These are phyloP conservation scores for Paratinospora sagittata DNA, from an alignment of 164 flowering plant species.

Conservation along the genomic window DNA sequence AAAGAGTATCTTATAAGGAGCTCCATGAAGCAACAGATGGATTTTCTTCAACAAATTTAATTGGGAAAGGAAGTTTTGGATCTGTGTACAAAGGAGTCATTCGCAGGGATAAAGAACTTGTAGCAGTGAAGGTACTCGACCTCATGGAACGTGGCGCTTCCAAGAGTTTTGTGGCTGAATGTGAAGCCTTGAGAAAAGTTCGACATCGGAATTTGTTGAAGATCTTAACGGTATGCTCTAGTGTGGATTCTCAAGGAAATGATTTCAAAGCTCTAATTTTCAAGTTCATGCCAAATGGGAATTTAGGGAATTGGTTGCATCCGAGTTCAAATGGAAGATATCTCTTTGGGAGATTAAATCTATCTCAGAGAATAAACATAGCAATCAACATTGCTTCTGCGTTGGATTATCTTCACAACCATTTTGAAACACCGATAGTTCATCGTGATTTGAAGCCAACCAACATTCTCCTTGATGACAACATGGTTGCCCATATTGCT, in stretches of 20 bases:
- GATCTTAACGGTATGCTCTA: constrained; percentile 7
- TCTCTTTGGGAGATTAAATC: neutral
- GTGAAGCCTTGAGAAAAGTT: neutral
- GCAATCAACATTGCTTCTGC: neutral
- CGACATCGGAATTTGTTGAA: neutral
- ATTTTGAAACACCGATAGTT: constrained; percentile 1
- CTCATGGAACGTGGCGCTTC: constrained; percentile 1
- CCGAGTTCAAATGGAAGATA: neutral
- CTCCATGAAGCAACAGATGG: constrained; percentile 7
- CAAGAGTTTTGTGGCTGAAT: constrained; percentile 12
- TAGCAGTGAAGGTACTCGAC: constrained; percentile 12
- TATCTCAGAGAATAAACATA: neutral
- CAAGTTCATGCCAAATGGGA: constrained; percentile 6
- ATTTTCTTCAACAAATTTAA: constrained; percentile 1
- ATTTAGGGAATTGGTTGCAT: neutral
- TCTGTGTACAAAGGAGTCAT: constrained; percentile 10
- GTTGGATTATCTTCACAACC: constrained; percentile 8
- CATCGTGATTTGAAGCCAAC: constrained; percentile 10
- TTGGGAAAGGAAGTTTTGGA: constrained; percentile 11
- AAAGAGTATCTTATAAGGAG: neutral
- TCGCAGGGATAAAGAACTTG: neutral
- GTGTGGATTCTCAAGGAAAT: constrained; percentile 6
- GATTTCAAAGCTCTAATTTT: constrained; percentile 8
- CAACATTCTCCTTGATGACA: constrained; percentile 3
- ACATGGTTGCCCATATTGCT: neutral